These are phyloP conservation scores for Pleodorina starrii DNA, from an alignment of 139 green algal species.

Conservation along the genomic window DNA sequence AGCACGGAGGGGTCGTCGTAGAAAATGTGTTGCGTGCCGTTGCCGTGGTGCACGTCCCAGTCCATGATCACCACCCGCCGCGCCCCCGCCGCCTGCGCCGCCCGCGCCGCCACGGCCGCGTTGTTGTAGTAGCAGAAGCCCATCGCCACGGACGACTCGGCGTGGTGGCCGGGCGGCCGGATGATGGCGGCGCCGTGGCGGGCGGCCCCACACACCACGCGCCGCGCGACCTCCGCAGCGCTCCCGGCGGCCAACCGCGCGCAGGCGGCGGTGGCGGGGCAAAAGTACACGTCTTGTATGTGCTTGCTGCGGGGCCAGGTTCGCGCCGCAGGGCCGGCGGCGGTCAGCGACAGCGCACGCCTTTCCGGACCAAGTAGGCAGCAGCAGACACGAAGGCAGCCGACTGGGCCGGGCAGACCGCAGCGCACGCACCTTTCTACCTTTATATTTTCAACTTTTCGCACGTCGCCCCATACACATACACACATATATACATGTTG, in stretches of 20 bases:
- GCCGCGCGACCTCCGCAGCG: slow-evolving; percentile 67
- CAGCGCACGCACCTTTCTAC: too few species aligned
- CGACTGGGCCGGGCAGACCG: too few species aligned
- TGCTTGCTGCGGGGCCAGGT: slow-evolving; percentile 53
- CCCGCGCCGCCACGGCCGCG: slow-evolving; percentile 70
- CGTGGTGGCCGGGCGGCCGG: slow-evolving; percentile 80
- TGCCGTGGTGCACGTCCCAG: slow-evolving; percentile 89
- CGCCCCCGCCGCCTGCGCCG: slow-evolving; percentile 57
- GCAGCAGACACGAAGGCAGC: too few species aligned
- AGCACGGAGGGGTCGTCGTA: slow-evolving; percentile 77
- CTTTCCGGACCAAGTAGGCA: too few species aligned
- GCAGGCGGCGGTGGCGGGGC: slow-evolving; percentile 72
- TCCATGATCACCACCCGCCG: slow-evolving; percentile 81
- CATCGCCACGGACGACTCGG: slow-evolving; percentile 78
- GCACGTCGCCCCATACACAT: too few species aligned
- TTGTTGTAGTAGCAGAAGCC: slow-evolving; percentile 96
- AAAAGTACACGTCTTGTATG: slow-evolving; percentile 80
- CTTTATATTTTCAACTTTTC: too few species aligned
- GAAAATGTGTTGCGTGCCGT: slow-evolving; percentile 85
- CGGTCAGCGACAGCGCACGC: too few species aligned
- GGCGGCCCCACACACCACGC: slow-evolving; percentile 62
- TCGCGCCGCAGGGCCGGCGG: too few species aligned
- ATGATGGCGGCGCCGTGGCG: slow-evolving; percentile 65
- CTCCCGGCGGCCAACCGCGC: slow-evolving; percentile 79
- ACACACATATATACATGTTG: too few species aligned